These are phyloP conservation scores for Carex scoparia DNA, from an alignment of 176 grass and related monocot species.

Conservation along the genomic window DNA sequence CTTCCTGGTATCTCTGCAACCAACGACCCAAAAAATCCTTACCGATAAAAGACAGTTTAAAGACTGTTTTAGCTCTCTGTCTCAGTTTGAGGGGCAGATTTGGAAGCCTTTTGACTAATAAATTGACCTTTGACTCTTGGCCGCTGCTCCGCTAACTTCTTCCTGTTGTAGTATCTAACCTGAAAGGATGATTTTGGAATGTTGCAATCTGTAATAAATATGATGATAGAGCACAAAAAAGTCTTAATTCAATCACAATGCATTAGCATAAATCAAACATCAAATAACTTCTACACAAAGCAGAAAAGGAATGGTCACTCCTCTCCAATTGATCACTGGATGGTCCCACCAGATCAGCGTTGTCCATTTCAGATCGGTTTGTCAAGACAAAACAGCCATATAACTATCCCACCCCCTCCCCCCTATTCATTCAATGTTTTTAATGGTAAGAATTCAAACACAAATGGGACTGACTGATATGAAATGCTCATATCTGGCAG, in stretches of 20 bases:
- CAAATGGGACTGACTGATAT: not conserved
- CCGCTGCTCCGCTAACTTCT: conserved; percentile 86
- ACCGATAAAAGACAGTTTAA: conserved; percentile 17
- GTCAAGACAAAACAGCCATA: not conserved
- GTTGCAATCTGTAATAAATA: not conserved
- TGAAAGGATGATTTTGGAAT: conserved; percentile 21
- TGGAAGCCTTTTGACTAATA: conserved; percentile 59
- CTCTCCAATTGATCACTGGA: not conserved
- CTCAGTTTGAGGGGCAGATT: conserved; percentile 38
- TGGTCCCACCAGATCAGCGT: not conserved
- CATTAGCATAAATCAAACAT: not conserved
- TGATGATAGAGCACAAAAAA: not conserved
- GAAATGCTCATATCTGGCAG: not conserved
- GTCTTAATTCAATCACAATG: conserved; percentile 1
- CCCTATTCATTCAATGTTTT: not conserved
- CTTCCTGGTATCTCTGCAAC: not conserved
- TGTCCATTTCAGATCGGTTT: not conserved
- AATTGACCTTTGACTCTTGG: conserved; percentile 94
- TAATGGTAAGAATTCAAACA: not conserved
- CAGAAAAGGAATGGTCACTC: not conserved
- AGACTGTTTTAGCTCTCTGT: conserved; percentile 34
- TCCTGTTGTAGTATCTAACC: conserved; percentile 94
- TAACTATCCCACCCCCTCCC: not conserved
- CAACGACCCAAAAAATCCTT: not conserved
- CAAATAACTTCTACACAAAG: not conserved